phyloP scores from a whole-genome alignment of 2,329 filamentous ascomycete species.

The Cladosporium oxysporum region DNA sequence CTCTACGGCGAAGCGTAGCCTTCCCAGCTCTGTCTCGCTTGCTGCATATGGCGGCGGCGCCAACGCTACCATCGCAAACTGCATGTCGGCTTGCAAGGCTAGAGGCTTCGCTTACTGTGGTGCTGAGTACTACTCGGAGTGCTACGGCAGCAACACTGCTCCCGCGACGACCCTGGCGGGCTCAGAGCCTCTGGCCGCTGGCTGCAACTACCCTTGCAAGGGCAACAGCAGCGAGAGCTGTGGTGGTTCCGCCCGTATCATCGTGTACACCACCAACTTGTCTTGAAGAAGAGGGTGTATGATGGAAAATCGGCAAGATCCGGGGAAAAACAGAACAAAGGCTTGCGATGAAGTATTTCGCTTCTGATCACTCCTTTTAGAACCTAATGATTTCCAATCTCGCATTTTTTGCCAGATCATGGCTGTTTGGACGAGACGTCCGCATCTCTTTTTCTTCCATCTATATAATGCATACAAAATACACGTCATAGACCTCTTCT shows the following conservation, averaged over 20 bases:
- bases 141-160: slow-evolving; percentile 26
- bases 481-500: background rate
- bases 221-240: slow-evolving; percentile 37
- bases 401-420: background rate
- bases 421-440: background rate
- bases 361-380: background rate
- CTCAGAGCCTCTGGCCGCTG: slow-evolving; percentile 27
- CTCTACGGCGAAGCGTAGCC: slow-evolving; percentile 23
- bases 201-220: slow-evolving; percentile 33
- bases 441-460: background rate
- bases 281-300: background rate
- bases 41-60: slow-evolving; percentile 26
- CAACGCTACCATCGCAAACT: slow-evolving; percentile 33
- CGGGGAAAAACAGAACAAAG: slow-evolving; percentile 4
- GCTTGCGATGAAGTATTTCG: background rate
- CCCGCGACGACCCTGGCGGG: slow-evolving; percentile 23
- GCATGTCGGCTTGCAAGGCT: slow-evolving; percentile 30
- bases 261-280: slow-evolving; percentile 27
- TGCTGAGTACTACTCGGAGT: slow-evolving; percentile 34
- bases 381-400: background rate
- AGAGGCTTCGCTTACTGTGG: slow-evolving; percentile 31
- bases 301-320: background rate
- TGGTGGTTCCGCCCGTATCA: slow-evolving; percentile 30
- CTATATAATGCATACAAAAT: background rate
- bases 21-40: slow-evolving; percentile 25